Percentiles rank a stretch among this genome's conserved stretches.
phyloP scores from a whole-genome alignment of 108 stramenopile genomes.

The Pelagomonas calceolata region DNA sequence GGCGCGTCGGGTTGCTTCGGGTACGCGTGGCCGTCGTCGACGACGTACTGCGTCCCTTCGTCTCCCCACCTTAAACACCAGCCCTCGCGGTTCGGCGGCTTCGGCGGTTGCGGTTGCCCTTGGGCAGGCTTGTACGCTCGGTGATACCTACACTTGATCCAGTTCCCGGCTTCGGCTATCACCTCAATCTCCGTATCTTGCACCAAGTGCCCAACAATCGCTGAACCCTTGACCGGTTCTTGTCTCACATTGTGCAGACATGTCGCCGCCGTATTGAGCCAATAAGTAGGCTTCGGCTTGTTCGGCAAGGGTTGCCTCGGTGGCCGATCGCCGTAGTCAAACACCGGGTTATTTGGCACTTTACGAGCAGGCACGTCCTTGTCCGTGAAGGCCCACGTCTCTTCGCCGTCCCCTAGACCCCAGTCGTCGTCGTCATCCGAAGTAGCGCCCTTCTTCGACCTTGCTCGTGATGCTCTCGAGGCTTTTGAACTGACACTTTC shows the following conservation, averaged over 20 bases:
- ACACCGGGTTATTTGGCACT: too few relatives aligned
- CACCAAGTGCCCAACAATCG: conserved; percentile 23
- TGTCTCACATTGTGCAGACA: conserved; percentile 24
- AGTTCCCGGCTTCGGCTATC: conserved; percentile 28
- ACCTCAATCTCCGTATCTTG: conserved; percentile 12
- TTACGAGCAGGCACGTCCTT: too few relatives aligned
- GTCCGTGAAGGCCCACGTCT: not conserved
- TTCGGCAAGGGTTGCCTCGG: not conserved
- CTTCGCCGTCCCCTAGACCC: not conserved
- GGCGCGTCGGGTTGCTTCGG: conserved; percentile 1
- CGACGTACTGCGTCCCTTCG: conserved; percentile 6
- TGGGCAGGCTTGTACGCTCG: not conserved
- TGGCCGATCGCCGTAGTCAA: too few relatives aligned
- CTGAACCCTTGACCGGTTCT: conserved; percentile 15
- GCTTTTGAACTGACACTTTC: too few relatives aligned
- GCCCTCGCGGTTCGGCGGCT: conserved; percentile 1
- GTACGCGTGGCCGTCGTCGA: conserved; percentile 4
- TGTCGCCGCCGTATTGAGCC: conserved; percentile 22
- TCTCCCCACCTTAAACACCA: conserved; percentile 18
- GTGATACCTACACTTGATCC: conserved; percentile 23
- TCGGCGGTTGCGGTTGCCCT: not conserved
- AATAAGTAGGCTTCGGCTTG: not conserved
- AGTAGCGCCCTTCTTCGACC: too few relatives aligned
- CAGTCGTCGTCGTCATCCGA: not conserved
- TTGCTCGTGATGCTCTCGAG: too few relatives aligned